Evolutionary conservation across 768 basidiomycete genomes (phyloP), one percentile per base, ranked within the genome.

Genomic region (Udeniomyces megalosporus): DNA sequence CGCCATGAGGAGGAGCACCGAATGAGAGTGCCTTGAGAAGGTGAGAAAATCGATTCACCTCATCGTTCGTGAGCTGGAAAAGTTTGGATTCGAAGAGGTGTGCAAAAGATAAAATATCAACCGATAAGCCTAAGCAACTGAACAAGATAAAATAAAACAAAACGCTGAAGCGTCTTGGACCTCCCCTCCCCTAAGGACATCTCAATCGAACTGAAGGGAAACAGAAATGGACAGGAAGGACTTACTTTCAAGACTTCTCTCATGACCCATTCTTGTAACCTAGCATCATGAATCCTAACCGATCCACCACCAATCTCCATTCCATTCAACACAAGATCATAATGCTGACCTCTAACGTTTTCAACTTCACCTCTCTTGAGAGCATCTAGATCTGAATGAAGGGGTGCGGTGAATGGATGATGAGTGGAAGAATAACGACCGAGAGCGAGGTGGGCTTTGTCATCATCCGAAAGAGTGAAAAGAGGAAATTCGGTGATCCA

Each of bases 401-500:
- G 86, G 24, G 92, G 92, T 10, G 92, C 91, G 14, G 92, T 96
- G 74, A 96, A 96, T 2, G 92, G 92, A 73, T 96, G 92, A 69
- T 96, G 92, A 3, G 88, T 83, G 66, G 86, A 86, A 67, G 86
- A 85, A 87, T 88, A 93, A 69, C 90, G 79, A 32, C 91, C 91
- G 61, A 82, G 80, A 3, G 89, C 86, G 32, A 90, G 74, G 70
- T 84, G 81, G 42, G 86, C 83, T 75, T 95, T 95, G 76, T 95
- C 91, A 60, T 79, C 78, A 72, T 95, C 91, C 42, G 84, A 82
- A 32, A 78, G 82, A 17, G 91, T 83, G 76, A 93, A 95, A 26
- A 96, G 78, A 15, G 92, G 92, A 72, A 95, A 95, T 72, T 93
- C 90, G 4, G 89, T 93, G 58, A 96, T 81, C 92, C 92, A 96